Base-by-base conservation (phyloP, 2,329 filamentous ascomycete species). In the Exophiala spinifera region DNA sequence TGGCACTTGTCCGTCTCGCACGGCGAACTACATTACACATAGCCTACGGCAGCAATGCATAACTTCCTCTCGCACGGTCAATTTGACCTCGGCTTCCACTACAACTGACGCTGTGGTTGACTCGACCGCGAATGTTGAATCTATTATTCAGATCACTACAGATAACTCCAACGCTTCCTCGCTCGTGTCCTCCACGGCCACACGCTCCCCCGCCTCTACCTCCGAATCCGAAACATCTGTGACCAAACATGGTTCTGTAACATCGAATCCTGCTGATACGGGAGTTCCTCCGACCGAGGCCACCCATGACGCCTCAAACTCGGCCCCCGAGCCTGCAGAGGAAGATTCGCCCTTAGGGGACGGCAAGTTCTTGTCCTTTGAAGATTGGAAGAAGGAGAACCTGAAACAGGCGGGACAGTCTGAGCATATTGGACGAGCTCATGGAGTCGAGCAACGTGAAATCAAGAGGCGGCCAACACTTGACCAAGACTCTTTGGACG, bases 361-460 rank as follows among this genome's bases (percentile, higher is more conserved):
- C 62, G 82, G 86, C 43, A 86, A 91, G 5, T 97, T 97, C 69
- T 84, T 97, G 64, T 96, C 94, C 0, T 99, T 99, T 64, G 94
- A 97, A 69, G 92, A 97, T 65, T 99, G 94, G 94, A 97, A 96
- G 74, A 89, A 87, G 66, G 88, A 91, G 76, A 96, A 95, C 74
- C 75, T 97, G 15, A 88, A 86, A 48, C 89, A 90, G 67, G 86
- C 84, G 3, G 92, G 90, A 11, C 92, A 96, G 66, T 90, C 76
- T 67, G 89, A 80, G 71, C 85, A 80, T 71, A 79, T 80, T 67
- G 88, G 75, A 68, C 81, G 68, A 65, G 74, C 67, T 60, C 74
- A 69, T 66, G 73, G 66, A 23, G 68, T 69, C 19, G 77, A 79
- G 40, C 37, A 17, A 17, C 49, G 42, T 34, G 61, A 60, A n/a